A percentile compares a stretch with the other conserved stretches of the same genome.
phyloP scores from a whole-genome alignment of 2,329 filamentous ascomycete genomes.

The Blumeria graminis region DNA sequence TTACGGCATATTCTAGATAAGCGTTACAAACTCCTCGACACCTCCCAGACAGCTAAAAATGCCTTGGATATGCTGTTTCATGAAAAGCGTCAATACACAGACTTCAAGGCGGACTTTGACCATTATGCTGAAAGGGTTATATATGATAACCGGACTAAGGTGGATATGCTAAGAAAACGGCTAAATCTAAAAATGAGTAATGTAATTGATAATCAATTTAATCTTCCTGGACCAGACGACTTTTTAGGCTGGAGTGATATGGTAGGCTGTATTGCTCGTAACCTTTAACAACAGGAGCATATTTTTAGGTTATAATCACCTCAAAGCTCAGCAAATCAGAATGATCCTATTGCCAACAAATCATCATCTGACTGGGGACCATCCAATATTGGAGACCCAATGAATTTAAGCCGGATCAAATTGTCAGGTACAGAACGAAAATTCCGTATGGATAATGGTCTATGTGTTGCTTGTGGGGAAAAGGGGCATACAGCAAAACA shows the following conservation, averaged over 20 bases:
- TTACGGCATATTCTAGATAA: neutral
- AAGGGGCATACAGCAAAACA: neutral
- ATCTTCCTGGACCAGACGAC: neutral
- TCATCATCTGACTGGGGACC: neutral
- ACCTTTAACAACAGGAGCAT: neutral
- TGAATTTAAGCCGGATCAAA: neutral
- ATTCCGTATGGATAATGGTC: neutral
- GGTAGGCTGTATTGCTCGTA: neutral
- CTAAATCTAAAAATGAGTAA: neutral
- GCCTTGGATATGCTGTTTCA: neutral
- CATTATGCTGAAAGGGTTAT: neutral
- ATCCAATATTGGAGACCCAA: neutral
- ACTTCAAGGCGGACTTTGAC: neutral
- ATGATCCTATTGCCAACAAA: neutral
- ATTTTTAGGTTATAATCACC: neutral
- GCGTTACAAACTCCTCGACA: neutral
- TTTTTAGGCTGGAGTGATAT: too few relatives aligned
- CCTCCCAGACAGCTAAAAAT: neutral
- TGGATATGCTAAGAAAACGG: neutral
- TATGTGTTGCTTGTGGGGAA: neutral
- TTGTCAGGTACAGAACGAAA: neutral
- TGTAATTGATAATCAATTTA: neutral
- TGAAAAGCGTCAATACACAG: neutral
- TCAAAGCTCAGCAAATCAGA: neutral
- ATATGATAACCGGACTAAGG: neutral